These are phyloP conservation scores for Clonostachys rosea DNA, from an alignment of 2,329 filamentous ascomycete genomes.

Conservation along the genomic window DNA sequence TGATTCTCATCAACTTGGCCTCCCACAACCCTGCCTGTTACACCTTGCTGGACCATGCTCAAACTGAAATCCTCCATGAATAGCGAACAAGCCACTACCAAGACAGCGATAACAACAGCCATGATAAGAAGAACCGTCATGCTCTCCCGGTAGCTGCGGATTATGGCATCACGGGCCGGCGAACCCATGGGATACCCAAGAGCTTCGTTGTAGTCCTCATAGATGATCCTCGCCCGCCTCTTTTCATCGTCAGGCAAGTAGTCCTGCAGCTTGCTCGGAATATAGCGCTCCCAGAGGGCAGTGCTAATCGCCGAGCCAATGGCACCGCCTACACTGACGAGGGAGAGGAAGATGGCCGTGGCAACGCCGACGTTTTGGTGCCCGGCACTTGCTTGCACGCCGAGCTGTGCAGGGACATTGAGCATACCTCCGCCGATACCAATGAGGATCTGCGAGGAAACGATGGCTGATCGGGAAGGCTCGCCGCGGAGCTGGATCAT, in stretches of 20 bases:
- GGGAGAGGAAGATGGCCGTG: conserved; percentile 51
- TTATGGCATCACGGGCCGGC: conserved; percentile 13
- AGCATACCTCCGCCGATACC: conserved; percentile 23
- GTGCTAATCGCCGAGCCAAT: conserved; percentile 37
- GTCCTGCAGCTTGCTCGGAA: conserved; percentile 10
- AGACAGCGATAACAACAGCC: conserved; percentile 23
- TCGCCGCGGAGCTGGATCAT: conserved; percentile 46
- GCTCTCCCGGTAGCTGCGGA: conserved; percentile 12
- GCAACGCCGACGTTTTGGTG: conserved; percentile 42
- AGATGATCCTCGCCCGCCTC: conserved; percentile 7
- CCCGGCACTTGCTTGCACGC: conserved; percentile 19
- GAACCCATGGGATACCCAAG: conserved; percentile 10
- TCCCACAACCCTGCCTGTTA: conserved; percentile 6
- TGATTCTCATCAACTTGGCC: conserved; percentile 3
- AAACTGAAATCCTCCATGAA: conserved; percentile 6
- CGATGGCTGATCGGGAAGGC: conserved; percentile 30
- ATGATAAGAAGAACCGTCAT: conserved; percentile 14
- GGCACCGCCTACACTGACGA: conserved; percentile 48
- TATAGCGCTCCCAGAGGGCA: conserved; percentile 22
- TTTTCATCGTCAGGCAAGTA: conserved; percentile 10
- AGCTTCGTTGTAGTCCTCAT: conserved; percentile 10
- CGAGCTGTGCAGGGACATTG: conserved; percentile 22
- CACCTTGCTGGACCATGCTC: conserved; percentile 7
- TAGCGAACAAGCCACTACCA: conserved; percentile 3
- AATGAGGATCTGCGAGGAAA: conserved; percentile 18